phyloP scores from a whole-genome alignment of 1,284 basidiomycete genomes.

The Malassezia sp. region DNA sequence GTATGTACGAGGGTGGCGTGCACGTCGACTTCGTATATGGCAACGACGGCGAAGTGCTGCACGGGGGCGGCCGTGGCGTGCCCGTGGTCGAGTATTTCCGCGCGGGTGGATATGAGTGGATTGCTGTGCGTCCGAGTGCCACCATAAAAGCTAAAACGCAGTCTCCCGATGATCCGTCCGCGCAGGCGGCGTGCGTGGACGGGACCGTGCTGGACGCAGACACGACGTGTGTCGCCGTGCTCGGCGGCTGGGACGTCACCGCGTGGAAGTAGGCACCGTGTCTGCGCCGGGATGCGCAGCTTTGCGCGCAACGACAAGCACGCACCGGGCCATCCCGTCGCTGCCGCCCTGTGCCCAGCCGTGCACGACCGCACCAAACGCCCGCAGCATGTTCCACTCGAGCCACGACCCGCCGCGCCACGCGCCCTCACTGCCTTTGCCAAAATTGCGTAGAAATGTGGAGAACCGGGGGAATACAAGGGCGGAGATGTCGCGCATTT shows the following conservation, averaged over 20 bases:
- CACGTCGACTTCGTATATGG: constrained; percentile 28
- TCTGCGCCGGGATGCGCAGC: no score
- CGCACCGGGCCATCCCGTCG: constrained; percentile 24
- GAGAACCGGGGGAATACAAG: constrained; percentile 37
- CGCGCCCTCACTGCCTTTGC: constrained; percentile 18
- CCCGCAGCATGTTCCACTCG: constrained; percentile 19
- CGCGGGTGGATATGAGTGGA: constrained; percentile 71
- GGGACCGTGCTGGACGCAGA: constrained; percentile 5
- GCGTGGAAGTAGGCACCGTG: neutral
- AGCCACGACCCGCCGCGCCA: constrained; percentile 25
- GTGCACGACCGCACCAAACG: constrained; percentile 29
- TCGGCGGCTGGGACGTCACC: neutral
- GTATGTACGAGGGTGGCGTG: constrained; percentile 33
- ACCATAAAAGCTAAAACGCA: no score
- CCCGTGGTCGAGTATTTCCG: constrained; percentile 68
- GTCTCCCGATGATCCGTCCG: constrained; percentile 3
- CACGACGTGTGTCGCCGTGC: neutral
- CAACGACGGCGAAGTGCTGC: neutral
- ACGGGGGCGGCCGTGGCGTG: constrained; percentile 51
- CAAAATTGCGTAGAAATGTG: constrained; percentile 23
- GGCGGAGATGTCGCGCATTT: constrained; percentile 31
- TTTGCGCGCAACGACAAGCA: constrained; percentile 29
- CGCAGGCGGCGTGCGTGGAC: constrained; percentile 12
- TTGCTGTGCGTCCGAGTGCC: neutral
- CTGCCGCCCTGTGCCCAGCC: constrained; percentile 32